Evolutionary conservation across 1,139 yeast species (phyloP), one percentile per base, ranked within the genome.

Genomic region (Pichia sp.): DNA sequence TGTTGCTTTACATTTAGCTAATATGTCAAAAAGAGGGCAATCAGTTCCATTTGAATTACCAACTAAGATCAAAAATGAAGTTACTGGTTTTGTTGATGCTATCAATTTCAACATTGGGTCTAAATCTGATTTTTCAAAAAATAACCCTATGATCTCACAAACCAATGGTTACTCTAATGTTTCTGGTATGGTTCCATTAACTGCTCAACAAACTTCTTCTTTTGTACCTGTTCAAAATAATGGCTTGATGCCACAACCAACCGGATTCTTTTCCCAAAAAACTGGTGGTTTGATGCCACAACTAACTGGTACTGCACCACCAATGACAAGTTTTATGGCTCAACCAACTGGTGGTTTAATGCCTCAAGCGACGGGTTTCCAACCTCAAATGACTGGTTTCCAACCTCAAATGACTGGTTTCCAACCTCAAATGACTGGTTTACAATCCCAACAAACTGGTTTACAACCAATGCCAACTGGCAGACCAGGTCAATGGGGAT

Each of bases 1-100:
- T 14, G 75, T 91, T 61, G 95, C 96, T 19, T 82, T 93, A 75
- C 95, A 89, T 67, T 75, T 93, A 59, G 90, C 96, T 65, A 87
- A 88, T 59, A 70, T 81, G 65, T 86, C 86, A 0, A 74, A 88
- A 60, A 81, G 82, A 62, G 96, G 96, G 29, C 87, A 84, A 54
- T 73, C 84, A 2, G 73, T 91, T 53, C 98, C 99, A 1, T 74
- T 75, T 42, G 74, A 73, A 31, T 71, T 93, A 57, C 96, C 95
- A 27, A 80, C 79, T 22, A 83, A 78, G 59, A 80, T 91, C 73
- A 73, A 73, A 61, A 87, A 88, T 65, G 98, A 93, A 68, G 97
- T 93, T 11, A 77, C 83, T 48, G 81, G 91, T 60, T 83, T 88
- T 69, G 95, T 91, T 36, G 96, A 91, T 67, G 87, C 90, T 48